Percentiles rank a stretch among this genome's conserved stretches.
Evolutionary conservation across 2,329 filamentous ascomycete species (phyloP).

Genomic region (Cercospora janseana): DNA sequence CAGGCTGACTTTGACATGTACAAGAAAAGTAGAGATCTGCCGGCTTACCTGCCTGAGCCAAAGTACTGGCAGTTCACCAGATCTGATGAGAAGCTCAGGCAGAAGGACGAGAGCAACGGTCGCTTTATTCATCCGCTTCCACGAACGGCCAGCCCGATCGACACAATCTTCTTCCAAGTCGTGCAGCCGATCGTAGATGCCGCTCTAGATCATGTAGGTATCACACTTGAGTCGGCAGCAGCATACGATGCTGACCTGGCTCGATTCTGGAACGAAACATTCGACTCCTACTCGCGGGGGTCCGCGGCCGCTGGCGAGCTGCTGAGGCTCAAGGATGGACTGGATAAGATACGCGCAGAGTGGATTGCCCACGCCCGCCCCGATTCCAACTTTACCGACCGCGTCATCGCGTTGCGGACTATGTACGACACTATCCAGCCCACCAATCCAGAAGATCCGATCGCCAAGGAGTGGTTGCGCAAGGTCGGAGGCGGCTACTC

Average conservation of each 20-base stretch:
- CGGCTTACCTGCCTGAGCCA: constrained; percentile 48
- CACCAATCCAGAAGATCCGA: constrained; percentile 11
- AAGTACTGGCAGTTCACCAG: constrained; percentile 26
- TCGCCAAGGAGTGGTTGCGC: constrained; percentile 26
- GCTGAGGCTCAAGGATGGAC: constrained; percentile 2
- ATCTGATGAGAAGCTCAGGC: constrained; percentile 31
- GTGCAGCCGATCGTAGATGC: constrained; percentile 28
- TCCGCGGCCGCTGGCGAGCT: constrained; percentile 12
- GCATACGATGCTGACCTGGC: constrained; percentile 10
- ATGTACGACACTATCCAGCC: constrained; percentile 26
- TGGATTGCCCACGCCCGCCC: constrained; percentile 2
- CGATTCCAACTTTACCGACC: background rate
- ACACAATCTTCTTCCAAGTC: constrained; percentile 49
- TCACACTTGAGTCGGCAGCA: constrained; percentile 5
- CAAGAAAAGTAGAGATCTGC: constrained; percentile 50
- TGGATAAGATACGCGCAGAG: constrained; percentile 8
- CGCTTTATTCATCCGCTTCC: background rate
- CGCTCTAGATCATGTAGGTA: constrained; percentile 19
- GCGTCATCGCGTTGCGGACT: background rate
- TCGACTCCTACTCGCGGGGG: background rate
- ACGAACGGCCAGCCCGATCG: constrained; percentile 54
- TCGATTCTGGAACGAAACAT: constrained; percentile 14
- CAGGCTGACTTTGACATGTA: constrained; percentile 49
- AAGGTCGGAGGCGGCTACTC: constrained; percentile 24
- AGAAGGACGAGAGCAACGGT: constrained; percentile 19